Percentiles rank a stretch among this genome's conserved stretches.
Conservation (phyloP, 2,329 filamentous ascomycete species). For the Didymella pinodella region DNA sequence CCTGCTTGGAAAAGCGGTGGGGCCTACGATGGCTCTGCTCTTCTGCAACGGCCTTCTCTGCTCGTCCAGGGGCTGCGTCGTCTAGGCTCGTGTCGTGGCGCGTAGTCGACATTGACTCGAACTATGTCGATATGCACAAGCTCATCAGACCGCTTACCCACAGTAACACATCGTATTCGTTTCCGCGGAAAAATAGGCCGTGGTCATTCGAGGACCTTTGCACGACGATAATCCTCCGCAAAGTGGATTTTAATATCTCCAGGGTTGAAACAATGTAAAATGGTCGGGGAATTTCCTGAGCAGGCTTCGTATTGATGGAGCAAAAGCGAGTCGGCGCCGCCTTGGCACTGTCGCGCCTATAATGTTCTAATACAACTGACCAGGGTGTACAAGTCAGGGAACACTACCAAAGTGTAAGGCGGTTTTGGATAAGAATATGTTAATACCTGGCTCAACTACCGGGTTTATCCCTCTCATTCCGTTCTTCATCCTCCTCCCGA, state of each 20-base stretch:
- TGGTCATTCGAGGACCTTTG: neutral
- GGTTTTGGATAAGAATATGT: neutral
- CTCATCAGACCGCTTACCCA: neutral
- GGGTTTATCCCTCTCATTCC: neutral
- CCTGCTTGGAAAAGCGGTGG: too few species aligned
- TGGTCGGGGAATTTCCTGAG: neutral
- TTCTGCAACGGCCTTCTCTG: neutral
- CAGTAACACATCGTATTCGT: neutral
- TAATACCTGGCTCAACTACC: neutral
- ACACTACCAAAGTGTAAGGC: neutral
- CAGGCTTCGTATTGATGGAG: neutral
- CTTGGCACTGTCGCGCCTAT: constrained; percentile 5
- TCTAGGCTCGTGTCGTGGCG: neutral
- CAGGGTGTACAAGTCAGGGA: constrained; percentile 7
- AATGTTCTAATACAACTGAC: constrained; percentile 3
- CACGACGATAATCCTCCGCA: neutral
- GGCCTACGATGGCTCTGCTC: neutral
- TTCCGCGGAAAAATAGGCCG: neutral
- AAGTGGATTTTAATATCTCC: neutral
- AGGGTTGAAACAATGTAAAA: neutral
- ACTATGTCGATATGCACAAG: neutral
- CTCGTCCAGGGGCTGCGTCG: neutral
- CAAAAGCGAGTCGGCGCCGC: constrained; percentile 1
- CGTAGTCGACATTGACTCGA: neutral
- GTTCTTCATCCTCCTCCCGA: too few species aligned